Evolutionary conservation across 2,329 filamentous ascomycete genomes (phyloP).

Genomic region (Cordyceps militaris): DNA sequence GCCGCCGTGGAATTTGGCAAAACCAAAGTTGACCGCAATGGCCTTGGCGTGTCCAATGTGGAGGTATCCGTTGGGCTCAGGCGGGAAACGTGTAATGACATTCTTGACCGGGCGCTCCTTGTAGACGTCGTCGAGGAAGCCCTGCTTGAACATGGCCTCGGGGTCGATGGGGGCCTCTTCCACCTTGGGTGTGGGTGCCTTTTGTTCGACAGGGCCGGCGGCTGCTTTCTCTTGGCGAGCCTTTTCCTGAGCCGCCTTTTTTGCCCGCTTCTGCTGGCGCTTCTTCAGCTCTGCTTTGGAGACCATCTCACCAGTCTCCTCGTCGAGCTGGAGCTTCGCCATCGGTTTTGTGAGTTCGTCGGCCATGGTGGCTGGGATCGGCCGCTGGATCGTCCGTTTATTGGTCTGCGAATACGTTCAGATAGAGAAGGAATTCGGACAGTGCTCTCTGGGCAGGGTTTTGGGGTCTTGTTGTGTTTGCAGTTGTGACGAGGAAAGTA

Average conservation of each 20-base stretch:
- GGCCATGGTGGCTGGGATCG: conserved; percentile 31
- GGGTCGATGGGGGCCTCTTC: conserved; percentile 44
- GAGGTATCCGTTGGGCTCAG: conserved; percentile 87
- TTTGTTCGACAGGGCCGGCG: conserved; percentile 36
- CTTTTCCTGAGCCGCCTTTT: conserved; percentile 56
- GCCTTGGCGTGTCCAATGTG: conserved; percentile 95
- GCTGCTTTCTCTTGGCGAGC: conserved; percentile 77
- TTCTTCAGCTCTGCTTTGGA: conserved; percentile 58
- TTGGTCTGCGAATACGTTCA: background rate
- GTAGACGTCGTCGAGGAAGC: conserved; percentile 68
- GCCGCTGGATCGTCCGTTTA: background rate
- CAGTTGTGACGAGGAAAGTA: background rate
- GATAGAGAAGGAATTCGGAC: background rate
- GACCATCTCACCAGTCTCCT: conserved; percentile 58
- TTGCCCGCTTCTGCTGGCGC: conserved; percentile 47
- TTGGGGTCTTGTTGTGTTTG: background rate
- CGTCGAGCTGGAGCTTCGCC: conserved; percentile 54
- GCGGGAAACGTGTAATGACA: conserved; percentile 68
- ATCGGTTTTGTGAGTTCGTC: conserved; percentile 40
- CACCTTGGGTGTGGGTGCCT: conserved; percentile 32
- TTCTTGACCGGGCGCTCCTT: conserved; percentile 55
- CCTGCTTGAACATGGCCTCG: conserved; percentile 71
- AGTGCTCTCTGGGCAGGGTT: background rate
- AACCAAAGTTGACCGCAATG: conserved; percentile 94
- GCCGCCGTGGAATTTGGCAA: conserved; percentile 77